Evolutionary conservation across 306 rosid genomes (phyloP).

Genomic region (Rosa chinensis): DNA sequence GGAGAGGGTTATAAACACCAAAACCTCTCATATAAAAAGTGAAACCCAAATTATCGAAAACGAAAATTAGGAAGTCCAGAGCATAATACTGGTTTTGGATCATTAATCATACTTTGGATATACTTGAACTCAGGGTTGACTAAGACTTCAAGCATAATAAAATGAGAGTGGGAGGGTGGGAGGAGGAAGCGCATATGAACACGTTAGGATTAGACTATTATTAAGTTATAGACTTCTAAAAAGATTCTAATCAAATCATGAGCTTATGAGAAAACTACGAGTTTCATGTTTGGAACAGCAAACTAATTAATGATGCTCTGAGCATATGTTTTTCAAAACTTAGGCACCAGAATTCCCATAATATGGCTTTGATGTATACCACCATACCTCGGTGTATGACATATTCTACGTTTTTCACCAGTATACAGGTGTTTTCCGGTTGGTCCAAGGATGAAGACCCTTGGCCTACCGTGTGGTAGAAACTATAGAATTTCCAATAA

Average conservation of each 20-base stretch:
- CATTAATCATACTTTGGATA: background rate
- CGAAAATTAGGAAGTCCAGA: no score
- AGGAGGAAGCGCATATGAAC: background rate
- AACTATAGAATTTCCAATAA: background rate
- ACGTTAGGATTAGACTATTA: background rate
- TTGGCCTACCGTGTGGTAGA: background rate
- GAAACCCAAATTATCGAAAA: no score
- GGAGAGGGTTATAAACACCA: no score
- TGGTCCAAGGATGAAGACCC: background rate
- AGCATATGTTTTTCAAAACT: background rate
- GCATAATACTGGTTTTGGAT: background rate
- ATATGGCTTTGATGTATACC: background rate
- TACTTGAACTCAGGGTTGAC: background rate
- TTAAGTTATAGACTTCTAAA: background rate
- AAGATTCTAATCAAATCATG: background rate
- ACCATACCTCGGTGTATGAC: background rate
- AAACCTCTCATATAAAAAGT: no score
- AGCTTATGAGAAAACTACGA: background rate
- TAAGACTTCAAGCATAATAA: background rate
- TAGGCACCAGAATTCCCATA: background rate
- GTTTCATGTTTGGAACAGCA: background rate
- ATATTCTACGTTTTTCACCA: background rate
- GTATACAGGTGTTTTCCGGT: background rate
- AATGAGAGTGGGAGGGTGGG: background rate
- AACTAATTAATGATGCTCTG: background rate